These are phyloP conservation scores for Cynanchum wilfordii DNA, from an alignment of 257 asterid genomes.

Conservation along the genomic window DNA sequence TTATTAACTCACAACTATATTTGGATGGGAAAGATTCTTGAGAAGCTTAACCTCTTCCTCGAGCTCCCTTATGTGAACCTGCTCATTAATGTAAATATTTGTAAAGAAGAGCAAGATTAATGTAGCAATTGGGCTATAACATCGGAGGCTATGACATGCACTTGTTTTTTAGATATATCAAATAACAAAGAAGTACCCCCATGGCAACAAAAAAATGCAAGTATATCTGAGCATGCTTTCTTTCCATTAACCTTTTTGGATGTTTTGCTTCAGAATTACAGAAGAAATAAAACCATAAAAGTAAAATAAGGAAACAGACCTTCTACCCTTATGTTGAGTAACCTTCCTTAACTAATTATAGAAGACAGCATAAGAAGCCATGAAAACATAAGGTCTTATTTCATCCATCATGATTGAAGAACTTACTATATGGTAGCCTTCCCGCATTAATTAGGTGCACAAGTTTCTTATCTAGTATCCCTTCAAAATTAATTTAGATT, in stretches of 20 bases:
- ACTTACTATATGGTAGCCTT: neutral
- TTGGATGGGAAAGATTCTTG: conserved; percentile 32
- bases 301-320: neutral
- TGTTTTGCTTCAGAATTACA: neutral
- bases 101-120: neutral
- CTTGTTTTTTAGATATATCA: neutral
- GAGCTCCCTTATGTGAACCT: conserved; percentile 30
- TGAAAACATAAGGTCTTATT: neutral
- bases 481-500: neutral
- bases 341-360: neutral
- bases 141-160: neutral
- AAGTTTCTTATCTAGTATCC: conserved; percentile 2
- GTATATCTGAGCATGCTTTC: neutral
- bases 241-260: neutral
- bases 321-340: neutral
- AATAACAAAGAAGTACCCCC: neutral
- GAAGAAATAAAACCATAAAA: neutral
- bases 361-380: neutral
- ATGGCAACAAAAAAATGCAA: neutral
- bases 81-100: neutral
- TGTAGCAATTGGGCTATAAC: neutral
- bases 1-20: conserved; percentile 30
- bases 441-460: neutral
- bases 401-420: neutral
- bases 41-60: conserved; percentile 38